Conservation (phyloP, 495 filamentous ascomycete genomes). For the Glutinoglossum americanum region DNA sequence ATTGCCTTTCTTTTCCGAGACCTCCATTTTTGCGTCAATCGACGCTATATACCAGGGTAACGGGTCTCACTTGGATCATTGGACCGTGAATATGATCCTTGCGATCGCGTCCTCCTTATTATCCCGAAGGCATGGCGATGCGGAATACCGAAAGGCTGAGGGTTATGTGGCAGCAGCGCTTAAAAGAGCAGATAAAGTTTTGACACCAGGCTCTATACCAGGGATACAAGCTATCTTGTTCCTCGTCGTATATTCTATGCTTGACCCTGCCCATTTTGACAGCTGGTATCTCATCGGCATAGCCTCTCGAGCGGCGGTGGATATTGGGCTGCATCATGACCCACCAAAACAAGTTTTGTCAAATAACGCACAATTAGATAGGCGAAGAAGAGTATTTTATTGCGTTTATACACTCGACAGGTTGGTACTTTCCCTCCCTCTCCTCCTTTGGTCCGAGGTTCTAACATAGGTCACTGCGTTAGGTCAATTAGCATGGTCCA, state of each 20-base stretch:
- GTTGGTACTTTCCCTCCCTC: slow-evolving; percentile 21
- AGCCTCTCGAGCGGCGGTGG: slow-evolving; percentile 61
- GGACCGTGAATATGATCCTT: slow-evolving; percentile 72
- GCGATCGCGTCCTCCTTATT: slow-evolving; percentile 54
- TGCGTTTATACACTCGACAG: slow-evolving; percentile 74
- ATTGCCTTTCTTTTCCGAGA: slow-evolving; percentile 60
- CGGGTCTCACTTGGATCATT: slow-evolving; percentile 50
- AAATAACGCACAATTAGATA: slow-evolving; percentile 42
- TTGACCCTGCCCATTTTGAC: slow-evolving; percentile 75
- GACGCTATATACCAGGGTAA: slow-evolving; percentile 55
- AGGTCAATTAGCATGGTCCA: slow-evolving; percentile 67
- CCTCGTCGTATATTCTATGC: slow-evolving; percentile 67
- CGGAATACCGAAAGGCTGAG: slow-evolving; percentile 38
- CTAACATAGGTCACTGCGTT: neutral
- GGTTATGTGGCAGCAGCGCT: slow-evolving; percentile 48
- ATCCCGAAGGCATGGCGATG: slow-evolving; percentile 44
- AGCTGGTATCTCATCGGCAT: slow-evolving; percentile 81
- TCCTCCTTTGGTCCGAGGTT: neutral
- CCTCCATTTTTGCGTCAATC: slow-evolving; percentile 49
- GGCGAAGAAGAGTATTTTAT: slow-evolving; percentile 61
- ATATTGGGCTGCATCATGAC: slow-evolving; percentile 79
- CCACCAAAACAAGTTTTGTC: slow-evolving; percentile 41
- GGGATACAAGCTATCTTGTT: slow-evolving; percentile 72
- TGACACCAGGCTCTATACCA: slow-evolving; percentile 58
- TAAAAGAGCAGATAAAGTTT: slow-evolving; percentile 51